Evolutionary conservation across 768 basidiomycete species (phyloP), one percentile per base, ranked within the genome.

Genomic region (Crassisporium funariophilum): DNA sequence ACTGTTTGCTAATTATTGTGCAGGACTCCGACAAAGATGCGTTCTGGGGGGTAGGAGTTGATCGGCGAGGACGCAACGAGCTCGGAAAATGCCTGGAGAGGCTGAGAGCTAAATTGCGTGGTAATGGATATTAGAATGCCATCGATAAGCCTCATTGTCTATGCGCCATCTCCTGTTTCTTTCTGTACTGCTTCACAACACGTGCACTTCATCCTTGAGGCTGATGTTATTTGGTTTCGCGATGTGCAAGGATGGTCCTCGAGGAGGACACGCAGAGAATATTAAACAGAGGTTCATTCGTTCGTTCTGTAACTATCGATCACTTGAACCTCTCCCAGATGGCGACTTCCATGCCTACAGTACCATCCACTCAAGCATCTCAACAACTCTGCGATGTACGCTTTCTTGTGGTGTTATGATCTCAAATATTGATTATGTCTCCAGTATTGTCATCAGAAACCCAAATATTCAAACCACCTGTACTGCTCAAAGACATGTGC

Each of bases 41-140:
- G 31, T 88, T 88, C 64, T 89, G 87, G 86, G 87, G 87, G n/a
- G 64, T 81, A 50, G 87, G 87, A 4, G 70, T 76, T 29, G 83
- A 89, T 61, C 68, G 75, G 20, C 67, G 73, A 56, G 87, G 87
- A 16, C 78, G 81, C 31, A 89, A 89, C 52, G 84, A 89, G 61
- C 77, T 89, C 23, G 88, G 87, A 33, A 86, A 83, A 60, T 80
- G 83, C 9, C 73, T 88, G 9, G 77, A 80, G 53, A 77, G 83
- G 52, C 66, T 89, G 53, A 72, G 87, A 50, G 65, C 69, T 37
- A 77, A 74, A 60, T 66, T 86, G 43, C 80, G 78, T 59, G 69
- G 61, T 42, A 47, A 46, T 41, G 46, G 42, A 43, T 41, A 46
- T 46, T 53, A 52, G 54, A 49, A 51, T 44, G 19, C 43, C 50